Evolutionary conservation across 2,329 filamentous ascomycete genomes (phyloP).

Genomic region (Fusarium sterilihyphosum): DNA sequence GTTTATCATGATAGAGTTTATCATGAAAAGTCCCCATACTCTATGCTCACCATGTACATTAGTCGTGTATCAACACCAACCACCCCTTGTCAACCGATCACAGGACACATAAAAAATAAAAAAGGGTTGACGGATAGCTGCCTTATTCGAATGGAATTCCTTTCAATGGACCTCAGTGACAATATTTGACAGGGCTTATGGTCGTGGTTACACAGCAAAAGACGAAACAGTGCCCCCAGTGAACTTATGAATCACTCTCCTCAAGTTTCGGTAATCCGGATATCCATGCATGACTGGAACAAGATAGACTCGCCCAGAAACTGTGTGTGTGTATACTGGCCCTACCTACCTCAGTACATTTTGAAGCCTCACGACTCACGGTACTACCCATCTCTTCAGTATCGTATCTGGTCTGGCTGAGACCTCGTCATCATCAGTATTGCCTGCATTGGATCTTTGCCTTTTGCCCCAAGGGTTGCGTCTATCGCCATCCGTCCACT

Average conservation of each 20-base stretch:
- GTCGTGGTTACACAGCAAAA: neutral
- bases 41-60: neutral
- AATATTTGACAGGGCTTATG: neutral
- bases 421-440: slow-evolving; percentile 28
- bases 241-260: neutral
- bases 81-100: slow-evolving; percentile 14
- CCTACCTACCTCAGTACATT: neutral
- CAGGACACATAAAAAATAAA: slow-evolving; percentile 9
- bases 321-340: neutral
- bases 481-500: slow-evolving; percentile 33
- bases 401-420: neutral
- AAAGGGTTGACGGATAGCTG: neutral
- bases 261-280: neutral
- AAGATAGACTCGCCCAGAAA: slow-evolving; percentile 2
- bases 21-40: neutral
- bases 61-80: slow-evolving; percentile 5
- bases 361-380: neutral
- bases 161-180: neutral
- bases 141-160: neutral
- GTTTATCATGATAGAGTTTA: neutral
- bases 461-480: slow-evolving; percentile 31
- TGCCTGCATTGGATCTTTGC: slow-evolving; percentile 21
- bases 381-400: neutral
- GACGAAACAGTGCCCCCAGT: neutral
- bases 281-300: neutral